Conservation (phyloP, 2,329 filamentous ascomycete genomes). For the Trichophyton verrucosum region DNA sequence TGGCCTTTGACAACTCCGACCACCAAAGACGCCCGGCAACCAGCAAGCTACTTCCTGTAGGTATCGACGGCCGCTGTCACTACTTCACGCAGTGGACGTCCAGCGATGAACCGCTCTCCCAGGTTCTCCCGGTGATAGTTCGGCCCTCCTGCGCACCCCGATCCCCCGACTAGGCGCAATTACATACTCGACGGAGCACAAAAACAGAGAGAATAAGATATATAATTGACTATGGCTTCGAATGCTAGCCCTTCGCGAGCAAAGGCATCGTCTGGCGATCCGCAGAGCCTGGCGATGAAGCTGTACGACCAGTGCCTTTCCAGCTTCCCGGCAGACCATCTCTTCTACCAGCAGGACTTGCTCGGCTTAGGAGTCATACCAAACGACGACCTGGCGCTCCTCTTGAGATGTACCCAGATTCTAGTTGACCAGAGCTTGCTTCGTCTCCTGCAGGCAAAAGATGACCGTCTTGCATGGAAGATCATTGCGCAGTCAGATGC, state of each 20-base stretch:
- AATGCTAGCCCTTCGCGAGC: slow-evolving; percentile 21
- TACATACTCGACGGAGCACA: neutral
- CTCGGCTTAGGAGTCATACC: slow-evolving; percentile 33
- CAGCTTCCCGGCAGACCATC: slow-evolving; percentile 29
- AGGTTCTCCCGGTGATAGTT: slow-evolving; percentile 21
- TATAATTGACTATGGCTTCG: slow-evolving; percentile 10
- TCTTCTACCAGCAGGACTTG: slow-evolving; percentile 38
- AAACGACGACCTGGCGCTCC: slow-evolving; percentile 30
- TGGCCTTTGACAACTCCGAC: neutral
- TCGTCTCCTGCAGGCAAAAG: slow-evolving; percentile 32
- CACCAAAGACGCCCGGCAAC: neutral
- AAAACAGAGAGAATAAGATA: neutral
- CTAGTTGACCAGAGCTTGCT: slow-evolving; percentile 37
- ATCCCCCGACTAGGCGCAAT: too few relatives aligned
- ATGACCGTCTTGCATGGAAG: slow-evolving; percentile 37
- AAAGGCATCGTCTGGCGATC: slow-evolving; percentile 16
- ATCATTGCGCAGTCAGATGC: slow-evolving; percentile 37
- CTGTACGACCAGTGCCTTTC: slow-evolving; percentile 35
- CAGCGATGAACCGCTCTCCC: slow-evolving; percentile 12
- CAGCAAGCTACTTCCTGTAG: neutral
- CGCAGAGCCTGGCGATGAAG: slow-evolving; percentile 30
- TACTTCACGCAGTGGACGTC: neutral
- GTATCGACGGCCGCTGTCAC: neutral
- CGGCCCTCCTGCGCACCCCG: slow-evolving; percentile 3
- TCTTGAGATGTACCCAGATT: slow-evolving; percentile 34